Conservation (phyloP, 441 rosid species). For the Melianthus villosus region DNA sequence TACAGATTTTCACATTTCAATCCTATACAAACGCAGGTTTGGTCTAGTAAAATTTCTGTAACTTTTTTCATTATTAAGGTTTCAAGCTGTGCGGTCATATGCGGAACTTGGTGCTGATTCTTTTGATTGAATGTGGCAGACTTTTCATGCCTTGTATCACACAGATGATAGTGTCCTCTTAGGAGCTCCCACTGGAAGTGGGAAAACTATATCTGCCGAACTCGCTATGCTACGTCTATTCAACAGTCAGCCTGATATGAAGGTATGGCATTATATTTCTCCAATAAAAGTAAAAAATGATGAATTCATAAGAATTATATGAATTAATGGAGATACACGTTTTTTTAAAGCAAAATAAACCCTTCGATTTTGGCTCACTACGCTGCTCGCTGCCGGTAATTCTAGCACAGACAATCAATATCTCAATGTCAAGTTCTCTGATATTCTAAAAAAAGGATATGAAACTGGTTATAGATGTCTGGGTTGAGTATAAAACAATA, state of each 20-base stretch:
- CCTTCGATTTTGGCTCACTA: too few relatives aligned
- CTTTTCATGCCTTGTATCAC: slow-evolving; percentile 79
- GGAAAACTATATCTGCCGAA: slow-evolving; percentile 96
- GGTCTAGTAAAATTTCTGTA: slow-evolving; percentile 10
- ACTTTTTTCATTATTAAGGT: slow-evolving; percentile 9
- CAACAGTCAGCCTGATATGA: slow-evolving; percentile 93
- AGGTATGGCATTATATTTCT: slow-evolving; percentile 29
- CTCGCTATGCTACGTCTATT: slow-evolving; percentile 95
- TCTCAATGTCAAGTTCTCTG: too few relatives aligned
- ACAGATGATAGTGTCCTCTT: slow-evolving; percentile 81
- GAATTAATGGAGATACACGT: too few relatives aligned
- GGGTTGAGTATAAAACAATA: too few relatives aligned
- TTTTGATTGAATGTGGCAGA: slow-evolving; percentile 37
- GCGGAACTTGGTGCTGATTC: slow-evolving; percentile 6
- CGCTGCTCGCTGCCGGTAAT: too few relatives aligned
- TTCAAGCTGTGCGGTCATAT: too few relatives aligned
- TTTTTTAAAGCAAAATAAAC: too few relatives aligned
- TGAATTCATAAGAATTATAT: neutral
- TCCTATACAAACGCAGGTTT: slow-evolving; percentile 97
- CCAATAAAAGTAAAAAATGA: neutral
- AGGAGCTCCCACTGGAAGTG: slow-evolving; percentile 99
- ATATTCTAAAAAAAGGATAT: too few relatives aligned
- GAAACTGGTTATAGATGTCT: too few relatives aligned
- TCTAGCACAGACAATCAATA: too few relatives aligned
- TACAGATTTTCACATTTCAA: slow-evolving; percentile 95